Base-by-base conservation (phyloP, 495 filamentous ascomycete genomes). In the Venustampulla echinocandica region DNA sequence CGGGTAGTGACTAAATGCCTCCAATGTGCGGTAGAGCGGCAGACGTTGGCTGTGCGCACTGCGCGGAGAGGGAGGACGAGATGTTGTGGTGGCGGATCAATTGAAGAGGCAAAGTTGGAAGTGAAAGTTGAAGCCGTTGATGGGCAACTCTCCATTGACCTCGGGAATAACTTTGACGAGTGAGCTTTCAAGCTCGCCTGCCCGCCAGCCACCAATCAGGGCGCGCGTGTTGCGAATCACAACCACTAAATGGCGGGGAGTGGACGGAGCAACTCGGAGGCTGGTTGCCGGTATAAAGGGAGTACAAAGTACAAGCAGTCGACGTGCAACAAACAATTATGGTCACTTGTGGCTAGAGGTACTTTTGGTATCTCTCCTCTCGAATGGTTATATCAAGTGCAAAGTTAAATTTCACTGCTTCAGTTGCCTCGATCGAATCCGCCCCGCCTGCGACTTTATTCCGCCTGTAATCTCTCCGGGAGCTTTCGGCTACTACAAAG, bases 161-260 rank as follows among this genome's bases (percentile, higher is more conserved):
- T 44, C 48, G 42, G 48, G 42, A 46, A 46, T 51, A 51, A 36
- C 13, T 15, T 24, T 48, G 42, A 37, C 46, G 32, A 22, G 9
- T 3, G 19, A 3, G 21, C 18, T n/a, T n/a, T n/a, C n/a, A n/a
- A n/a, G 43, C 15, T 39, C 33, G 15, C 14, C 21, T 40, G 15
- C 20, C 44, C 17, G 38, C 20, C 17, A 20, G 13, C 23, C 10
- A 27, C 46, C 38, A 49, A 49, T 49, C 46, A 49, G 38, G 27
- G 13, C 13, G 7, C 27, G 27, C 13, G 27, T 13, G 27, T 30
- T 30, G 6, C 7, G 27, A 30, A 30, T 30, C 27, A 13, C 27
- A 30, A 30, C 7, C 27, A 30, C 13, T 30, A 7, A 13, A 30
- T 30, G 27, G 27, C 27, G 27, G 27, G 27, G 27, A 30, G 27